phyloP scores from a whole-genome alignment of 257 asterid species.

The Linaria vulgaris region DNA sequence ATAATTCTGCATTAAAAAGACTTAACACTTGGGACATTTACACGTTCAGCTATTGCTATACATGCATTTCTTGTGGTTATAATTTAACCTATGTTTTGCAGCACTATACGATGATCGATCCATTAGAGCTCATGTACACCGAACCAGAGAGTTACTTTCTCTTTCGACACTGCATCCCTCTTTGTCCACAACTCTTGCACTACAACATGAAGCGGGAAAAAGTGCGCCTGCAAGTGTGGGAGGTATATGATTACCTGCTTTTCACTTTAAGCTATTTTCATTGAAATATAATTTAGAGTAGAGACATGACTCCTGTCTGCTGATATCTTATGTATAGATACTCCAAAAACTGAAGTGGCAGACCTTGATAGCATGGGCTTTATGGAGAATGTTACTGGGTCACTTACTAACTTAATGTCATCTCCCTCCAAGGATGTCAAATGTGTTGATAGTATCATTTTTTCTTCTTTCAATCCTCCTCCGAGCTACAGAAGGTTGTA shows the following conservation, averaged over 20 bases:
- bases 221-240: conserved; percentile 50
- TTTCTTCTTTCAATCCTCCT: conserved; percentile 95
- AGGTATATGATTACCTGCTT: conserved; percentile 39
- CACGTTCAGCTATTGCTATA: conserved; percentile 1
- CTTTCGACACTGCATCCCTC: conserved; percentile 81
- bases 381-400: conserved; percentile 64
- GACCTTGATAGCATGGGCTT: conserved; percentile 81
- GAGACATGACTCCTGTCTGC: conserved; percentile 14
- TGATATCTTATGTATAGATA: conserved; percentile 49
- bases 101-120: conserved; percentile 96
- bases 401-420: conserved; percentile 63
- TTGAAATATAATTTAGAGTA: conserved; percentile 16
- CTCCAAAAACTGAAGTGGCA: conserved; percentile 62
- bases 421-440: conserved; percentile 75
- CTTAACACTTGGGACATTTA: conserved; percentile 3
- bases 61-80: conserved; percentile 16
- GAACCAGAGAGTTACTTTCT: conserved; percentile 85
- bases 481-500: conserved; percentile 93
- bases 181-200: conserved; percentile 76
- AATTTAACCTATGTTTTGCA: conserved; percentile 43
- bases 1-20: conserved; percentile 6
- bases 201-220: conserved; percentile 63
- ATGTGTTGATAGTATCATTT: conserved; percentile 78
- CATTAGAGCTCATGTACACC: conserved; percentile 87
- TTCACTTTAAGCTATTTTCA: background rate